phyloP scores from a whole-genome alignment of 2,329 filamentous ascomycete species.

The Trichoderma atroviride region DNA sequence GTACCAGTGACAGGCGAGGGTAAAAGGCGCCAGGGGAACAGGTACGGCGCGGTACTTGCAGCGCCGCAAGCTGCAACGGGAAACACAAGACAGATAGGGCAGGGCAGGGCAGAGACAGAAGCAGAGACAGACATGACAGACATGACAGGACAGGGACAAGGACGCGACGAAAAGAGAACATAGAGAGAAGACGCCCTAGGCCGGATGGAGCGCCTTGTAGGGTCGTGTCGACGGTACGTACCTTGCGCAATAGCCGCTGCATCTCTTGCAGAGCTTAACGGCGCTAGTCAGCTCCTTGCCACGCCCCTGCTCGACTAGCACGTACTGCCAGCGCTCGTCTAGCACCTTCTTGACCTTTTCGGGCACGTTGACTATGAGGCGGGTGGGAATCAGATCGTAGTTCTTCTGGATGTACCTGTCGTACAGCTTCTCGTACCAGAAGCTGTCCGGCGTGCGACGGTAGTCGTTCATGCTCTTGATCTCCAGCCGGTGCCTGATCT shows the following conservation, averaged over 20 bases:
- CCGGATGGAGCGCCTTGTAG: slow-evolving; percentile 23
- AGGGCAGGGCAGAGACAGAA: not conserved
- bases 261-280: slow-evolving; percentile 94
- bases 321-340: slow-evolving; percentile 94
- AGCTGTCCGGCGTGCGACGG: slow-evolving; percentile 80
- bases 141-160: slow-evolving; percentile 22
- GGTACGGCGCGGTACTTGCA: slow-evolving; percentile 10
- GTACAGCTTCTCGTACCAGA: slow-evolving; percentile 97
- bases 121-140: slow-evolving; percentile 16
- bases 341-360: slow-evolving; percentile 93
- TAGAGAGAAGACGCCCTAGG: slow-evolving; percentile 2
- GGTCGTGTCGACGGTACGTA: slow-evolving; percentile 48
- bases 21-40: not conserved
- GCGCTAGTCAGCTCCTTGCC: slow-evolving; percentile 95
- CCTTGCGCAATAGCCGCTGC: slow-evolving; percentile 87
- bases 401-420: slow-evolving; percentile 98
- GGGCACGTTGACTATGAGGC: slow-evolving; percentile 92
- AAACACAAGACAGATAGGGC: slow-evolving; percentile 6
- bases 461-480: slow-evolving; percentile 81
- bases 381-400: slow-evolving; percentile 94
- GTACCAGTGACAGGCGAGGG: not conserved
- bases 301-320: slow-evolving; percentile 89
- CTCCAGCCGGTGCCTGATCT: slow-evolving; percentile 85
- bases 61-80: slow-evolving; percentile 5
- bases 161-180: slow-evolving; percentile 1